Evolutionary conservation across 1,139 yeast species (phyloP).

Genomic region (Wickerhamomyces sp.): DNA sequence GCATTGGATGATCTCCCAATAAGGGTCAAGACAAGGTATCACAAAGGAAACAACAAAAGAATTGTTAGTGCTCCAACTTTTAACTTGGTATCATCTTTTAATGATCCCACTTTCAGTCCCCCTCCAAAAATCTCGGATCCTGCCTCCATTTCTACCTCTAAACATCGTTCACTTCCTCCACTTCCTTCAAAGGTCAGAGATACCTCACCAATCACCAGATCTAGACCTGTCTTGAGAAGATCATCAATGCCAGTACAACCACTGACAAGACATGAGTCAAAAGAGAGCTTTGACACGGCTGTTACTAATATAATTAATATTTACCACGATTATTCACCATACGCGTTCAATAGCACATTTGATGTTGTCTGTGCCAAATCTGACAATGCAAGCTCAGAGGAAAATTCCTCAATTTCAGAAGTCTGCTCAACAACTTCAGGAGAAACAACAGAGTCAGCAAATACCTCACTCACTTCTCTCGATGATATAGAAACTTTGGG

Average conservation of each 20-base stretch:
- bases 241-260: conserved; percentile 12
- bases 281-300: neutral
- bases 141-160: neutral
- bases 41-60: conserved; percentile 15
- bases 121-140: conserved; percentile 14
- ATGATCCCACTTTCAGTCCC: conserved; percentile 4
- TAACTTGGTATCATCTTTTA: conserved; percentile 15
- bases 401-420: neutral
- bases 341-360: neutral
- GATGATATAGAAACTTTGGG: too few species aligned
- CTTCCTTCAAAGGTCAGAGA: neutral
- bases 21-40: conserved; percentile 18
- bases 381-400: neutral
- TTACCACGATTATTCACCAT: conserved; percentile 9
- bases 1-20: conserved; percentile 17
- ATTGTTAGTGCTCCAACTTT: conserved; percentile 24
- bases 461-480: too few species aligned
- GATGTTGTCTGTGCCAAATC: too few species aligned
- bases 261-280: neutral
- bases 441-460: too few species aligned
- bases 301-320: conserved; percentile 17
- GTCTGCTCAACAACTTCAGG: too few species aligned
- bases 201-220: neutral
- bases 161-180: neutral
- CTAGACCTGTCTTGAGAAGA: conserved; percentile 2